A percentile compares a stretch with the other conserved stretches of the same genome.
These are phyloP conservation scores for Talaromyces sp. DNA, from an alignment of 2,329 filamentous ascomycete genomes.

Conservation along the genomic window DNA sequence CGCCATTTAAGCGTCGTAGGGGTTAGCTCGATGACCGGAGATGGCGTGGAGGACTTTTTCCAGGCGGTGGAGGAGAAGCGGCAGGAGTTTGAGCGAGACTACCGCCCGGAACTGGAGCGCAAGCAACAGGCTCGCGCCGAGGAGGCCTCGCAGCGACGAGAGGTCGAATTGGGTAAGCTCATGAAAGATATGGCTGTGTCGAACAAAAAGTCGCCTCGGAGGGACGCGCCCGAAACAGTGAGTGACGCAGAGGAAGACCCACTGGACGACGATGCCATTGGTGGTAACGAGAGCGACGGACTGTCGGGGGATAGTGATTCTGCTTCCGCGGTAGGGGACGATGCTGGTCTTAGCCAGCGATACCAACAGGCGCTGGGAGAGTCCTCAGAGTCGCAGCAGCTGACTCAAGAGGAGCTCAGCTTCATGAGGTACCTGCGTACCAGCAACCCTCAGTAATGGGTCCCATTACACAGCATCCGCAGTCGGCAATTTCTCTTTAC, in stretches of 20 bases:
- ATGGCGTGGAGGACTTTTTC: conserved; percentile 91
- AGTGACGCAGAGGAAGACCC: conserved; percentile 51
- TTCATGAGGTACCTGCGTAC: conserved; percentile 48
- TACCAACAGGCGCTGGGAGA: conserved; percentile 72
- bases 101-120: conserved; percentile 84
- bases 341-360: conserved; percentile 65
- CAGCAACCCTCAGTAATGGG: conserved; percentile 22
- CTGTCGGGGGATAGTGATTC: conserved; percentile 56
- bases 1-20: conserved; percentile 87
- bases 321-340: conserved; percentile 52
- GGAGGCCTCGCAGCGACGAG: conserved; percentile 64
- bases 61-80: conserved; percentile 81
- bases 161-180: conserved; percentile 83
- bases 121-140: conserved; percentile 71
- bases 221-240: conserved; percentile 38
- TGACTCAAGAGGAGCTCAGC: conserved; percentile 46
- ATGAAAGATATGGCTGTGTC: conserved; percentile 85
- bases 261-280: conserved; percentile 31
- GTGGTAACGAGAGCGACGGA: conserved; percentile 49
- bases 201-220: conserved; percentile 21
- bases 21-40: conserved; percentile 88
- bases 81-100: conserved; percentile 82
- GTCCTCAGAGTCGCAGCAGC: conserved; percentile 38
- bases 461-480: not conserved
- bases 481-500: not conserved